These are phyloP conservation scores for Canariomyces notabilis DNA, from an alignment of 2,329 filamentous ascomycete species.

Conservation along the genomic window DNA sequence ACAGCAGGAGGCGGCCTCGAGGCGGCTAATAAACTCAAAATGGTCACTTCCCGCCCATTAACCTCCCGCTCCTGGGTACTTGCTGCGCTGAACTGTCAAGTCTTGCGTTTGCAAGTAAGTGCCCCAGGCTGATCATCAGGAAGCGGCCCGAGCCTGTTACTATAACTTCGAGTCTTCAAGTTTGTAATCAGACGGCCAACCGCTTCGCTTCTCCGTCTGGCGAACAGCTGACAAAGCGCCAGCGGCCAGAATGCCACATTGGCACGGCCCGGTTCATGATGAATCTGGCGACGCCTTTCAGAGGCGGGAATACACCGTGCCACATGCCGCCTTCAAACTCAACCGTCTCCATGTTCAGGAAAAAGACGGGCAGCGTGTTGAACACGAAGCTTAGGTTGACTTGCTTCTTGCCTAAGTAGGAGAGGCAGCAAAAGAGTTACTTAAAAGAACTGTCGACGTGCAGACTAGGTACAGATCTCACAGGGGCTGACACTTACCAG, in stretches of 20 bases:
- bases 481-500: neutral
- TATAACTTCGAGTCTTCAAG: no score
- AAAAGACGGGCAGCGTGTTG: slow-evolving; percentile 9
- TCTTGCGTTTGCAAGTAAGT: no score
- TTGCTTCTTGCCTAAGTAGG: slow-evolving; percentile 5
- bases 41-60: no score
- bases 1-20: no score
- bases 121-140: no score
- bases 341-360: slow-evolving; percentile 11
- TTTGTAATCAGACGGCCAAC: neutral
- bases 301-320: slow-evolving; percentile 8
- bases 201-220: slow-evolving; percentile 6
- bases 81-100: no score
- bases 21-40: no score
- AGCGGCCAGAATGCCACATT: slow-evolving; percentile 10
- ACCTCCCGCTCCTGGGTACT: no score
- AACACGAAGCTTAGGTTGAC: slow-evolving; percentile 6
- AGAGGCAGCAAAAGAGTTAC: neutral
- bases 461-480: neutral
- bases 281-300: slow-evolving; percentile 1
- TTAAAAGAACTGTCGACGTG: no score
- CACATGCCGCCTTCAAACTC: slow-evolving; percentile 12
- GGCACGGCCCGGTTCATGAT: slow-evolving; percentile 5
- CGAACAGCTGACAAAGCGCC: slow-evolving; percentile 6
- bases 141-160: no score